phyloP scores from a whole-genome alignment of 2,329 filamentous ascomycete species.

The Spiromastix sp. region DNA sequence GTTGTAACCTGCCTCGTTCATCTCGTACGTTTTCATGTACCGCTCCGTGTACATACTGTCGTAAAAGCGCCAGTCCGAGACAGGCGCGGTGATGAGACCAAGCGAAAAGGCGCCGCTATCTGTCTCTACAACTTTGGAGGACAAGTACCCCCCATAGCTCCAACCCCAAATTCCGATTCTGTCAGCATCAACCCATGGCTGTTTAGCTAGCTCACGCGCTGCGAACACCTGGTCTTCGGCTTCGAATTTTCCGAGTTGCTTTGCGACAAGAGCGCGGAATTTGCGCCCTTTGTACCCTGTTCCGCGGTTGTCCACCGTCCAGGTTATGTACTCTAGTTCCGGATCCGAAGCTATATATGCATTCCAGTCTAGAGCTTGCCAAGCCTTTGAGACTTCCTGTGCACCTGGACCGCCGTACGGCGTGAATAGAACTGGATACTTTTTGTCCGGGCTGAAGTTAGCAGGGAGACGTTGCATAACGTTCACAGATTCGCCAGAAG shows the following conservation, averaged over 20 bases:
- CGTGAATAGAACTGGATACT: slow-evolving; percentile 57
- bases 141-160: slow-evolving; percentile 59
- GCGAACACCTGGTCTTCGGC: slow-evolving; percentile 59
- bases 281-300: slow-evolving; percentile 54
- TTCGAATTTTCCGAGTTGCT: slow-evolving; percentile 53
- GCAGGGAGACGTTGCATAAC: slow-evolving; percentile 56
- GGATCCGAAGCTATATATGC: slow-evolving; percentile 57
- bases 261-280: slow-evolving; percentile 49
- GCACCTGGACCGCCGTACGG: slow-evolving; percentile 59
- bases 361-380: slow-evolving; percentile 46
- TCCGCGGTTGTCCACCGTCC: slow-evolving; percentile 58
- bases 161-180: slow-evolving; percentile 60
- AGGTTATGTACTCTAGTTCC: slow-evolving; percentile 57
- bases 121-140: slow-evolving; percentile 55
- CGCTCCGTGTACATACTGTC: slow-evolving; percentile 62
- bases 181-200: slow-evolving; percentile 45
- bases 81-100: slow-evolving; percentile 54
- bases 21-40: slow-evolving; percentile 55
- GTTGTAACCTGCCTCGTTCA: slow-evolving; percentile 52
- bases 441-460: slow-evolving; percentile 51
- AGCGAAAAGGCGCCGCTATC: slow-evolving; percentile 52
- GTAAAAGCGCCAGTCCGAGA: slow-evolving; percentile 61
- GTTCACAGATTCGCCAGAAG: slow-evolving; percentile 51
- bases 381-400: slow-evolving; percentile 50
- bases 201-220: slow-evolving; percentile 43